Base-by-base conservation (phyloP, 2,329 filamentous ascomycete species). In the Beauveria medogensis region DNA sequence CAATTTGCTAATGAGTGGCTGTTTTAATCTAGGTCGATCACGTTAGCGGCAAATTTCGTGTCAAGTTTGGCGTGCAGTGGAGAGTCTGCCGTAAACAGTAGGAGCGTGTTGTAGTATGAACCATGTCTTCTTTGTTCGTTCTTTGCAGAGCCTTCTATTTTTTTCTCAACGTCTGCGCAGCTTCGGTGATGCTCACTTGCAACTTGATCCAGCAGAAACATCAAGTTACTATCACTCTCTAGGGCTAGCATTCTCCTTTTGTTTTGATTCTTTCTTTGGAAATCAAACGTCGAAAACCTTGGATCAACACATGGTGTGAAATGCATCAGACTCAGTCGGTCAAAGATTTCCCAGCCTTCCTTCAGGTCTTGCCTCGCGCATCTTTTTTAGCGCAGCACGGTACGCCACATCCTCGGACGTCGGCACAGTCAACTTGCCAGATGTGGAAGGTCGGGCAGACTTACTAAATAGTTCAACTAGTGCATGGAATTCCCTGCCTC, bases 31-130 rank as follows among this genome's bases (percentile, higher is more conserved):
- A 68, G 67, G 67, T 69, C 52, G 67, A 69, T 46, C 65, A 67
- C 50, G 58, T 69, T 56, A 67, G 65, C 60, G 67, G 67, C 62
- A 69, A 68, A 63, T 64, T 69, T 43, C 65, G 52, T 3, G 63
- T 69, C 55, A 67, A 69, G 64, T 67, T 68, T 30, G 61, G 52
- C 26, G 55, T 69, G n/a, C 52, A 66, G 50, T 68, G 67, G 67
- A 59, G 64, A 54, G 24, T 26, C 26, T 67, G 64, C 53, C 55
- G 53, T 50, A 54, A 44, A 37, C 44, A 51, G 37, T 60, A 55
- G 10, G 5, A 53, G 16, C 47, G 41, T 37, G 30, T 14, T 51
- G 24, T 22, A 10, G 16, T 24, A 20, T 16, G 14, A 16, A 2
- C 5, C 24, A 14, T 43, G 14, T 22, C 30, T 26, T 18, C 20